Base-by-base conservation (phyloP, 768 basidiomycete genomes). In the Lentinula sp. region DNA sequence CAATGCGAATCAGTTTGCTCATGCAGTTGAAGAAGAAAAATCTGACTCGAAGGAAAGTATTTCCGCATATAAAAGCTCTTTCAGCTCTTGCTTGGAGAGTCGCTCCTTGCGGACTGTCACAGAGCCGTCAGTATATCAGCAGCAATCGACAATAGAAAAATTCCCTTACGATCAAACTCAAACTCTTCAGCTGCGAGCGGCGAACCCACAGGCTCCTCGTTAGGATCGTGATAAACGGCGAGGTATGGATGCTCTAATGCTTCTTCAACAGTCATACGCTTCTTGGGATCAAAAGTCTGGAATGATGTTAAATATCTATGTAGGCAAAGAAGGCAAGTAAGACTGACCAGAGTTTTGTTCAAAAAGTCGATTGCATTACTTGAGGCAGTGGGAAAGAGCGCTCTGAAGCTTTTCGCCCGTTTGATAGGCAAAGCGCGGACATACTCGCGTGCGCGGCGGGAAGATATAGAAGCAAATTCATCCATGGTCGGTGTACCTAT, bases 391-490 rank as follows among this genome's bases (percentile, higher is more conserved):
- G 96, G 95, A 80, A 95, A 98, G 52, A 99, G 72, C 48, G 84
- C 80, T 41, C 86, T 80, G 68, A 99, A 95, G 32, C 91, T 85
- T 64, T 83, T 82, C 65, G 84, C 85, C 77, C 95, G 96, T 64
- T 91, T 84, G 84, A 98, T 97, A 1, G 95, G 96, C 66, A 99
- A 76, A 1, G 93, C 91, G 20, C 95, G 89, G 64, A 98, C 91
- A 72, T 98, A 98, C 70, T 98, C 95, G 45, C 94, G 87, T 52
- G 94, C 95, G 57, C 95, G 79, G 15, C 88, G 83, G 9, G 93
- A 93, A n/a, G 92, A 94, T 70, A 99, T 98, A 43, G 93, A 92
- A 76, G 97, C 95, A 76, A 98, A 98, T 69, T 98, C 97, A 66
- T 99, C 97, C 60, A 98, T 79, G 1, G 94, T 92, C 1, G 97